phyloP scores from a whole-genome alignment of 345 rosid genomes.

The Citrus australasica region DNA sequence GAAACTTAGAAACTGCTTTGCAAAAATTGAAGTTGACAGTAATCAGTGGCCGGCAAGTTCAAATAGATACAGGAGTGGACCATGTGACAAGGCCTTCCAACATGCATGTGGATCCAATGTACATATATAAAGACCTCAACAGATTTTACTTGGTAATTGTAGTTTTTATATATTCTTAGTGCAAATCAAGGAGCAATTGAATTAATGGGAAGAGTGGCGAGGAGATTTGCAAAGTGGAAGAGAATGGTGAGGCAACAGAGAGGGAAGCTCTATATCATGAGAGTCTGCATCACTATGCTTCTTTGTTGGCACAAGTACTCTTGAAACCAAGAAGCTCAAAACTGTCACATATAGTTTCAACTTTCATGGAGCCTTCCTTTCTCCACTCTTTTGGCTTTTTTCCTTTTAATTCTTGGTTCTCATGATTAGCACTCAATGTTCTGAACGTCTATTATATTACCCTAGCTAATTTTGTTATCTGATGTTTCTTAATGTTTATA shows the following conservation, averaged over 20 bases:
- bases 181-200: background rate
- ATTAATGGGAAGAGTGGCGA: slow-evolving; percentile 28
- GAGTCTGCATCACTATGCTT: slow-evolving; percentile 65
- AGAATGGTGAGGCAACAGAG: slow-evolving; percentile 58
- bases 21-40: background rate
- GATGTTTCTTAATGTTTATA: background rate
- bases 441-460: background rate
- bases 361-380: background rate
- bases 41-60: slow-evolving; percentile 37
- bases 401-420: background rate
- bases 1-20: slow-evolving; percentile 11
- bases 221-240: slow-evolving; percentile 50
- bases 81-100: slow-evolving; percentile 5
- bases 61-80: slow-evolving; percentile 26
- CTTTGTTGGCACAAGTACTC: slow-evolving; percentile 59
- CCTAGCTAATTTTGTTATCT: background rate
- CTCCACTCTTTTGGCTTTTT: background rate
- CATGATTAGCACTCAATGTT: background rate
- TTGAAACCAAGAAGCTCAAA: background rate
- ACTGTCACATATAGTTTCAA: background rate
- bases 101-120: slow-evolving; percentile 3
- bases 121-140: background rate
- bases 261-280: slow-evolving; percentile 57
- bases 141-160: background rate
- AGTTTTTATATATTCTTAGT: background rate